Evolutionary conservation across 208 protist species (phyloP).

Genomic region (Endotrypanum monterogeii): DNA sequence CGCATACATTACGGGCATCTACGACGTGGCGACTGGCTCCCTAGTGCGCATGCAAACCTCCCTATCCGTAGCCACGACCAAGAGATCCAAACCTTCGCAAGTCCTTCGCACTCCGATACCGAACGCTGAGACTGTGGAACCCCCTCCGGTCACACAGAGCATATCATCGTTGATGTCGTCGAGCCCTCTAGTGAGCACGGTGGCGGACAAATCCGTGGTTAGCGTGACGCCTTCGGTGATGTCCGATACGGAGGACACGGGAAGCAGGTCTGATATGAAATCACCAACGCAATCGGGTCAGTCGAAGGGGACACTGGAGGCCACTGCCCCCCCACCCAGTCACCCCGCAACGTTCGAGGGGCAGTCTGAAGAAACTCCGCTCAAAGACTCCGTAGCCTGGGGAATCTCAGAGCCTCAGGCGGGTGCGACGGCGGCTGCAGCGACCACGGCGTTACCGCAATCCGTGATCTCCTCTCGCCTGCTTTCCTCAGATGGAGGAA

Average conservation of each 20-base stretch:
- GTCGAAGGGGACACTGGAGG: conserved; percentile 6
- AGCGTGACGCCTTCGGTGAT: neutral
- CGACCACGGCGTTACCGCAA: neutral
- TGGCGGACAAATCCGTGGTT: neutral
- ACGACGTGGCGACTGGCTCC: conserved; percentile 72
- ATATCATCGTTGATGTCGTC: neutral
- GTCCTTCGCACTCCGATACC: neutral
- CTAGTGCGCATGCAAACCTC: conserved; percentile 58
- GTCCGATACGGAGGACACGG: neutral
- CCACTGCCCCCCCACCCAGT: conserved; percentile 1
- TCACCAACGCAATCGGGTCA: conserved; percentile 1
- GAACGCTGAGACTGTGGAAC: neutral
- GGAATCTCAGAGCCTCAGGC: neutral
- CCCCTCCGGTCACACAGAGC: neutral
- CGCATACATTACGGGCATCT: conserved; percentile 82
- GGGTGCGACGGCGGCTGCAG: too few species aligned
- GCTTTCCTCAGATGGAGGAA: neutral
- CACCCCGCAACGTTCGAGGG: neutral
- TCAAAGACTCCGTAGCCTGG: neutral
- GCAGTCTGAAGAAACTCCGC: neutral
- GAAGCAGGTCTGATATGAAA: neutral
- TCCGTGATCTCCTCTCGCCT: conserved; percentile 9
- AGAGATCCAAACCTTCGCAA: neutral
- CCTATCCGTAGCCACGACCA: neutral
- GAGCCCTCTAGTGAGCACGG: neutral